These are phyloP conservation scores for Proliferodiscus dingleyae DNA, from an alignment of 2,329 filamentous ascomycete genomes.

Conservation along the genomic window DNA sequence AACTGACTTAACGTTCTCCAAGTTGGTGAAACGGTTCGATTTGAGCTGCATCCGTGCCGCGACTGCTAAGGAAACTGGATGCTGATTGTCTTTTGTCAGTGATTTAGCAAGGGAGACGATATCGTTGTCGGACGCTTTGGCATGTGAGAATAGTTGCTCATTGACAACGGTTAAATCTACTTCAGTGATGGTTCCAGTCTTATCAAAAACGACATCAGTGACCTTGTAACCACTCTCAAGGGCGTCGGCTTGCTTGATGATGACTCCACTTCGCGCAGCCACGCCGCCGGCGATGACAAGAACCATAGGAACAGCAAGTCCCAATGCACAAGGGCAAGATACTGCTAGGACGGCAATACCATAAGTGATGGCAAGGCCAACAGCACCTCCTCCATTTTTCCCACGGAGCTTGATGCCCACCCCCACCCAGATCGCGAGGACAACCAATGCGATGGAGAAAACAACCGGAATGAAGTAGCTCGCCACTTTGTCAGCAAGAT, in stretches of 20 bases:
- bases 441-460: constrained; percentile 49
- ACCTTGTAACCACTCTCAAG: constrained; percentile 59
- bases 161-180: constrained; percentile 45
- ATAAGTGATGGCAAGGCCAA: constrained; percentile 62
- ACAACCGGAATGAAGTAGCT: constrained; percentile 65
- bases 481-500: constrained; percentile 63
- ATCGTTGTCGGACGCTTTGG: constrained; percentile 12
- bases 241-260: constrained; percentile 62
- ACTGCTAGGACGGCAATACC: constrained; percentile 64
- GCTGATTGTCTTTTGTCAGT: no score
- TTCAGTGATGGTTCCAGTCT: constrained; percentile 70
- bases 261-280: constrained; percentile 58
- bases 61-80: no score
- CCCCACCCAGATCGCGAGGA: constrained; percentile 63
- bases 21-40: no score
- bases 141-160: constrained; percentile 34
- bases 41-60: no score
- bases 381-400: constrained; percentile 43
- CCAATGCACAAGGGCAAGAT: constrained; percentile 75
- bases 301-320: constrained; percentile 69
- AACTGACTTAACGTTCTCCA: constrained; percentile 37
- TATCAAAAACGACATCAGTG: constrained; percentile 71
- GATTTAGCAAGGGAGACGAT: no score
- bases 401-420: constrained; percentile 43
- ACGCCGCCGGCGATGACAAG: constrained; percentile 65